phyloP scores from a whole-genome alignment of 208 protist species.

The Lotmaria passim region DNA sequence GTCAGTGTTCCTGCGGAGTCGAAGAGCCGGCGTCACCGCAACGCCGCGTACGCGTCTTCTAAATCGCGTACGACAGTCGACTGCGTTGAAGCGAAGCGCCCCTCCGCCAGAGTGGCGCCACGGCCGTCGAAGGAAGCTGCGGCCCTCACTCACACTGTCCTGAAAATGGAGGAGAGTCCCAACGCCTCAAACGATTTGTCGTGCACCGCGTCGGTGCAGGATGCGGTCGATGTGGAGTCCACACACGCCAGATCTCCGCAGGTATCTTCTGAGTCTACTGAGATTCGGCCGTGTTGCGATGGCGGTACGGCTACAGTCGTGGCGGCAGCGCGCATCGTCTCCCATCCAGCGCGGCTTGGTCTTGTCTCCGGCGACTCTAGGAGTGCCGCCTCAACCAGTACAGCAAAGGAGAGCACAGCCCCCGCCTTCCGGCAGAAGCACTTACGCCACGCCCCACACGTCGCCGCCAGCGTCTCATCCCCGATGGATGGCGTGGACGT shows the following conservation, averaged over 20 bases:
- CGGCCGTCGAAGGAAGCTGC: not conserved
- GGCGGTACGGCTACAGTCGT: too few relatives aligned
- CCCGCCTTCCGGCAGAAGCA: not conserved
- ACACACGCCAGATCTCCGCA: not conserved
- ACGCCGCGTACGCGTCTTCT: too few relatives aligned
- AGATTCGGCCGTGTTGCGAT: not conserved
- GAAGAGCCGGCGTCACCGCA: too few relatives aligned
- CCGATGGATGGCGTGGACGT: not conserved
- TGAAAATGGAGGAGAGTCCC: not conserved
- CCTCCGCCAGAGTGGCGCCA: not conserved
- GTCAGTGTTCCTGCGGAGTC: too few relatives aligned
- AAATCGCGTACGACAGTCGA: too few relatives aligned
- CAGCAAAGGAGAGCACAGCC: not conserved
- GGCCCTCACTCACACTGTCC: not conserved
- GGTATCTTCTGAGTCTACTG: not conserved
- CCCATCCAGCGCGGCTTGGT: not conserved
- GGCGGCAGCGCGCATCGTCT: not conserved
- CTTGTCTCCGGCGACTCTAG: not conserved
- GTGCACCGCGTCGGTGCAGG: not conserved
- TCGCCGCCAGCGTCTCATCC: not conserved
- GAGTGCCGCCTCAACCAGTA: not conserved
- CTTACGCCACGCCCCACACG: not conserved
- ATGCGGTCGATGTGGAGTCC: not conserved
- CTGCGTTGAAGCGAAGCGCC: too few relatives aligned
- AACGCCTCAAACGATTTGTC: conserved; percentile 2